phyloP scores from a whole-genome alignment of 331 rosid genomes.

The Arachis monticola region DNA sequence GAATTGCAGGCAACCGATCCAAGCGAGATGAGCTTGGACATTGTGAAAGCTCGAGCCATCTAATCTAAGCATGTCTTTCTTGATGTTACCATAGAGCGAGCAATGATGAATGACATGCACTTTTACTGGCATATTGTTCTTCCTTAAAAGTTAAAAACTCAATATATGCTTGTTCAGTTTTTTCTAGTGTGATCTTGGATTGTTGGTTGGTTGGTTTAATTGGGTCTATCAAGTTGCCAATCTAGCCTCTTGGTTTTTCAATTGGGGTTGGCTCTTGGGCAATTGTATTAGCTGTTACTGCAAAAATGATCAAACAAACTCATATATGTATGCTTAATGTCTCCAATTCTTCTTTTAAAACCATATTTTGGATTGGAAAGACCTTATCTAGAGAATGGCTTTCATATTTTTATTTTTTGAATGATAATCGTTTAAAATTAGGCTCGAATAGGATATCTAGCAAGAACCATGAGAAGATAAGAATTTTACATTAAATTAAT shows the following conservation, averaged over 20 bases:
- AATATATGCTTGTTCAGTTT: constrained; percentile 32
- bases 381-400: no score
- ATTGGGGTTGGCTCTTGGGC: constrained; percentile 30
- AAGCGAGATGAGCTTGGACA: constrained; percentile 88
- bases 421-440: no score
- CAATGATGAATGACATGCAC: constrained; percentile 26
- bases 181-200: constrained; percentile 21
- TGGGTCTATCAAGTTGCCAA: constrained; percentile 7
- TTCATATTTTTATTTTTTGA: no score
- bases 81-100: constrained; percentile 24
- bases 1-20: constrained; percentile 94
- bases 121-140: constrained; percentile 37
- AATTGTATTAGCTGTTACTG: constrained; percentile 25
- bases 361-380: not conserved
- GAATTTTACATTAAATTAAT: no score
- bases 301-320: constrained; percentile 26
- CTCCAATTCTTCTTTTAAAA: not conserved
- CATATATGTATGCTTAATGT: constrained; percentile 22
- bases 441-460: no score
- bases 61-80: constrained; percentile 39
- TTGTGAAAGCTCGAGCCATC: constrained; percentile 68
- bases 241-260: constrained; percentile 36
- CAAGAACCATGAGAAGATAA: no score
- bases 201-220: constrained; percentile 31
- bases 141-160: constrained; percentile 25